A percentile compares a stretch with the other conserved stretches of the same genome.
Evolutionary conservation across 2,329 filamentous ascomycete genomes (phyloP).

Genomic region (Ophioceras dolichostomum): DNA sequence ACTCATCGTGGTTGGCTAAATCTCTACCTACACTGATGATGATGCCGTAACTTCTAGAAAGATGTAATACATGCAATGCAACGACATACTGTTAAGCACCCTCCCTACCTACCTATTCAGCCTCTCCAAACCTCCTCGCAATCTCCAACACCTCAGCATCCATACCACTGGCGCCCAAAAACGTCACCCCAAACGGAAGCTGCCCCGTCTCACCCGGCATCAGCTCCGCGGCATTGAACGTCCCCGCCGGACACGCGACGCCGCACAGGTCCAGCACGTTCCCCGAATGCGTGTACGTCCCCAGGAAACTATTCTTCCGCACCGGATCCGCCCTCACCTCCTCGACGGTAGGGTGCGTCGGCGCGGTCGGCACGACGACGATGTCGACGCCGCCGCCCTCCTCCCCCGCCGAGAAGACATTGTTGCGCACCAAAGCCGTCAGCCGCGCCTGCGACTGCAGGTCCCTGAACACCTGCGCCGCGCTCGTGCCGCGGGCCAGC

Average conservation of each 20-base stretch:
- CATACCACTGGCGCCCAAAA: constrained; percentile 24
- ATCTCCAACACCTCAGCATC: constrained; percentile 25
- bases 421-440: constrained; percentile 23
- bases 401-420: constrained; percentile 20
- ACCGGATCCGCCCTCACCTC: constrained; percentile 37
- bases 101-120: too few species aligned
- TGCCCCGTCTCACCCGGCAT: constrained; percentile 11
- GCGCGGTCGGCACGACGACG: constrained; percentile 36
- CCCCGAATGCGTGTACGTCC: constrained; percentile 39
- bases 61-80: too few species aligned
- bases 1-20: too few species aligned
- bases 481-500: constrained; percentile 21
- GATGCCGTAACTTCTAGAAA: too few species aligned
- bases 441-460: constrained; percentile 29
- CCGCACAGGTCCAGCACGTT: constrained; percentile 44
- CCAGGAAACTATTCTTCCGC: constrained; percentile 31
- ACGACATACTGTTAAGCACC: too few species aligned
- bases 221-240: not conserved
- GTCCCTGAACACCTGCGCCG: constrained; percentile 35
- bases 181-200: constrained; percentile 30
- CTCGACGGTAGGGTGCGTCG: constrained; percentile 28
- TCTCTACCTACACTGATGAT: too few species aligned
- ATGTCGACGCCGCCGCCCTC: constrained; percentile 20
- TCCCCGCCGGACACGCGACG: constrained; percentile 32
- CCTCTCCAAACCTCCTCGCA: constrained; percentile 13